A percentile compares a stretch with the other conserved stretches of the same genome.
Evolutionary conservation across 352 stramenopile species (phyloP).

Genomic region (Peronospora destructor): DNA sequence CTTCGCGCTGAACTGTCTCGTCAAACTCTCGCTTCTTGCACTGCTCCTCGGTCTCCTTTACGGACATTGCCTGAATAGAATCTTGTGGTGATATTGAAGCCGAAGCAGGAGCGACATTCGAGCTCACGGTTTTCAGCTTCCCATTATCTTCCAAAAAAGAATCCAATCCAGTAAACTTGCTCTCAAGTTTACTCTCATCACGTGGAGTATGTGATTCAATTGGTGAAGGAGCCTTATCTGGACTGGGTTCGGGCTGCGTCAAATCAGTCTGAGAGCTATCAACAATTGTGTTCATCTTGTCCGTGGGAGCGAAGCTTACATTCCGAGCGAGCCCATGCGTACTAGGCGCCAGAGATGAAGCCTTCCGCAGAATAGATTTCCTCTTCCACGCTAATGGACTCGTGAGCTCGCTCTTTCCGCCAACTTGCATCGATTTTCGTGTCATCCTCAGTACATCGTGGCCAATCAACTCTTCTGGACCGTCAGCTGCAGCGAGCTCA

Average conservation of each 20-base stretch:
- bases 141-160: conserved; percentile 6
- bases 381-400: conserved; percentile 21
- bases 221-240: conserved; percentile 8
- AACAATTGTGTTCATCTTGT: conserved; percentile 23
- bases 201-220: background rate
- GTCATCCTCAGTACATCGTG: conserved; percentile 9
- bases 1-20: conserved; percentile 58
- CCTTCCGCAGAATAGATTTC: conserved; percentile 32
- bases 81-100: background rate
- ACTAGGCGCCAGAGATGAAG: conserved; percentile 21
- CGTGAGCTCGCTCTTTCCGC: conserved; percentile 11
- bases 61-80: background rate
- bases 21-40: conserved; percentile 46
- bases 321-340: conserved; percentile 9
- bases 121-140: conserved; percentile 8
- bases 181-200: conserved; percentile 8
- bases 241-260: conserved; percentile 21
- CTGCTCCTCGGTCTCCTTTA: conserved; percentile 32
- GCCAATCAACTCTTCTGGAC: background rate
- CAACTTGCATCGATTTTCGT: conserved; percentile 23
- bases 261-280: conserved; percentile 23
- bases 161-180: conserved; percentile 1
- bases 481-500: background rate
- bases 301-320: conserved; percentile 29
- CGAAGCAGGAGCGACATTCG: conserved; percentile 1